Evolutionary conservation across 768 basidiomycete genomes (phyloP).

Genomic region (Mycena amicta): DNA sequence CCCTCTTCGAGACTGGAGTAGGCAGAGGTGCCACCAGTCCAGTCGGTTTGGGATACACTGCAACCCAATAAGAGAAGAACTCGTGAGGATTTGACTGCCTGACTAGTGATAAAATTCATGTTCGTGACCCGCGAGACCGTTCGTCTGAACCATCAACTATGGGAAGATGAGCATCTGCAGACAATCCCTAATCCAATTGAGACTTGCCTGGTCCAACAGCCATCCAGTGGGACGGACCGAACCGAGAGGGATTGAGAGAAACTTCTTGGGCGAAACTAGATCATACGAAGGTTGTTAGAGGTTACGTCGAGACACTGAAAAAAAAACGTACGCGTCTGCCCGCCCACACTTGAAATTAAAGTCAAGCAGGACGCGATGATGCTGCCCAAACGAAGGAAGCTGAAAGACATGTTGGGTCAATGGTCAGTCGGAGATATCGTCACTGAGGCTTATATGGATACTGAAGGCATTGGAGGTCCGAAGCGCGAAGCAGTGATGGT

Average conservation of each 20-base stretch:
- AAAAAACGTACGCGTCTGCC: background rate
- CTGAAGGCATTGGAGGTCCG: background rate
- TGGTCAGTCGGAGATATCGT: background rate
- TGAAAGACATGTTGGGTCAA: background rate
- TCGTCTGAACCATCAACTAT: slow-evolving; percentile 46
- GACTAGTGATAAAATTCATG: slow-evolving; percentile 48
- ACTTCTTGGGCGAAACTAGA: slow-evolving; percentile 48
- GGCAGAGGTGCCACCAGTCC: slow-evolving; percentile 41
- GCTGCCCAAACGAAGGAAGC: background rate
- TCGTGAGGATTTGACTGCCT: background rate
- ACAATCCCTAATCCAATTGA: too few relatives aligned
- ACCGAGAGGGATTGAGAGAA: slow-evolving; percentile 41
- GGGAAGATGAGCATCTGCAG: background rate
- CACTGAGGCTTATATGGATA: background rate
- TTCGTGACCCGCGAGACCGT: slow-evolving; percentile 46
- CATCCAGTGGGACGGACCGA: slow-evolving; percentile 43
- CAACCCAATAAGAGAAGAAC: background rate
- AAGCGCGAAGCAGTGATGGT: background rate
- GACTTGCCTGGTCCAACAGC: slow-evolving; percentile 43
- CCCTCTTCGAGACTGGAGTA: slow-evolving; percentile 50
- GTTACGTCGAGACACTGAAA: background rate
- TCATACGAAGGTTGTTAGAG: background rate
- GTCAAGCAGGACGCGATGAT: background rate
- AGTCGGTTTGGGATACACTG: slow-evolving; percentile 45
- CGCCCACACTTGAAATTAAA: background rate